Evolutionary conservation across 1,284 basidiomycete species (phyloP).

Genomic region (Ustilago esculenta): DNA sequence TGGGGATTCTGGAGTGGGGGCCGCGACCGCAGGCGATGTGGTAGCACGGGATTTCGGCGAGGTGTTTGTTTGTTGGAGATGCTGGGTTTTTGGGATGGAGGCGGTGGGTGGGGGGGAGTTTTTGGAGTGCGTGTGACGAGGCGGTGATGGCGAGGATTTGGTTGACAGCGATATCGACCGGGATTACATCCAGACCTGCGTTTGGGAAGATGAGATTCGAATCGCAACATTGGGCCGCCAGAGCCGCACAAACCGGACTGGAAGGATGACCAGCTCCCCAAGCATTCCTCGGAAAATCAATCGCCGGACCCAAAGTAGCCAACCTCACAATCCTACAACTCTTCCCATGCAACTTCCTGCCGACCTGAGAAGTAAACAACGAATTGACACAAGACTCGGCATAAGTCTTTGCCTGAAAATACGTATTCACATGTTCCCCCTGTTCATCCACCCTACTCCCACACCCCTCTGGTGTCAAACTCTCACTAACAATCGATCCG

Average conservation of each 20-base stretch:
- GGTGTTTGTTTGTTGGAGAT: constrained; percentile 28
- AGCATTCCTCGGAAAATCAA: constrained; percentile 41
- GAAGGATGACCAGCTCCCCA: constrained; percentile 50
- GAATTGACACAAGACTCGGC: constrained; percentile 47
- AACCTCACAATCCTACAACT: constrained; percentile 42
- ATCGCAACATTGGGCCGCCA: constrained; percentile 28
- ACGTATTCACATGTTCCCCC: constrained; percentile 45
- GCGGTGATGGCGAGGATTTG: constrained; percentile 47
- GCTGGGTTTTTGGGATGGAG: constrained; percentile 45
- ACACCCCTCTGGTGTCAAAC: constrained; percentile 31
- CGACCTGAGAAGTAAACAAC: constrained; percentile 42
- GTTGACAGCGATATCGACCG: constrained; percentile 46
- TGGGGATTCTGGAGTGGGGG: constrained; percentile 27
- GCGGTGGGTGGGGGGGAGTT: constrained; percentile 35
- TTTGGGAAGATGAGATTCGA: constrained; percentile 31
- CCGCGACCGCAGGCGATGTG: constrained; percentile 44
- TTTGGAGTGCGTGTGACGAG: constrained; percentile 36
- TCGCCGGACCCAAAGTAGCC: constrained; percentile 41
- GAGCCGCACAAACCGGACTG: constrained; percentile 45
- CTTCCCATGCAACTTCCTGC: constrained; percentile 45
- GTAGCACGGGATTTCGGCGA: constrained; percentile 45
- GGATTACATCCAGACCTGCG: constrained; percentile 44
- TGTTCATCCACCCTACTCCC: constrained; percentile 36
- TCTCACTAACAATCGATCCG: constrained; percentile 43
- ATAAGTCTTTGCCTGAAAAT: constrained; percentile 51